These are phyloP conservation scores for Setaria viridis DNA, from an alignment of 202 grass and related monocot species.

Conservation along the genomic window DNA sequence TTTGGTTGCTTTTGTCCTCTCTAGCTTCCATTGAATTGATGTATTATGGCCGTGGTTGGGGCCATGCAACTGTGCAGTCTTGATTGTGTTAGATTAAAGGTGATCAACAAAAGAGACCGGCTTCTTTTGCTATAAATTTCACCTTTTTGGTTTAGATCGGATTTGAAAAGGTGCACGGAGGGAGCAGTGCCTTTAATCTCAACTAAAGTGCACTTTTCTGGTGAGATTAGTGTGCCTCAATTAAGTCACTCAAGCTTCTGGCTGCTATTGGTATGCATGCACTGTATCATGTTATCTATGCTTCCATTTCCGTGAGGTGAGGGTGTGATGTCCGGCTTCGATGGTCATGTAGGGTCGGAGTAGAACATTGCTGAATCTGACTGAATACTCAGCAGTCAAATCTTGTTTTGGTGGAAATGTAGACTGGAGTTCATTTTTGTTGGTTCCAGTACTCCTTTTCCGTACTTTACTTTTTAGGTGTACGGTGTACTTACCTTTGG, in stretches of 20 bases:
- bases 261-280: slow-evolving; percentile 8
- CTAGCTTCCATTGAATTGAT: background rate
- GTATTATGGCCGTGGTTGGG: background rate
- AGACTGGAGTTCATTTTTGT: background rate
- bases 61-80: background rate
- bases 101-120: background rate
- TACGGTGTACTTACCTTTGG: background rate
- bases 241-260: background rate
- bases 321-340: background rate
- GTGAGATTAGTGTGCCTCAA: background rate
- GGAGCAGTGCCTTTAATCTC: background rate
- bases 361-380: background rate
- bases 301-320: background rate
- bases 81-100: slow-evolving; percentile 19
- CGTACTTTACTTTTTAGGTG: slow-evolving; percentile 7
- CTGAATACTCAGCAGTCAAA: background rate
- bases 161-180: slow-evolving; percentile 10
- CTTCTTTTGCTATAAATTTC: slow-evolving; percentile 41
- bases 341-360: background rate
- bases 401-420: background rate
- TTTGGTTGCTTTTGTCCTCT: slow-evolving; percentile 11
- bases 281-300: background rate
- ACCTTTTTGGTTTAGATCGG: slow-evolving; percentile 31
- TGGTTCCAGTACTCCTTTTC: background rate
- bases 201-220: slow-evolving; percentile 28